Conservation (phyloP, 306 rosid genomes). For the Vicia faba region DNA sequence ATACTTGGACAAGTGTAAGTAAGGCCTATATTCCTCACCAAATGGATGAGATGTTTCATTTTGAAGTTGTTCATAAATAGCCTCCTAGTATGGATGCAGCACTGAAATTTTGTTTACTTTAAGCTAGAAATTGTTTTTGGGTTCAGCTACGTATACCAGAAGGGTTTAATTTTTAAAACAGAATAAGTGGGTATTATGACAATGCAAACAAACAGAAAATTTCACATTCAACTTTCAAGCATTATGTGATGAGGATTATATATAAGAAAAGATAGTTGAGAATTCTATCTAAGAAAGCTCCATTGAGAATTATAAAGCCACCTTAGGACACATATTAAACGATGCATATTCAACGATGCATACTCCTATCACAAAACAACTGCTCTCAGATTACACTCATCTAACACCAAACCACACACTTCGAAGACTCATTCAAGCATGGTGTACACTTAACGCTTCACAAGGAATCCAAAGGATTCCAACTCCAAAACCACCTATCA, state of each 20-base stretch:
- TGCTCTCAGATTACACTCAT: conserved; percentile 49
- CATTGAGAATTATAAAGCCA: too few species aligned
- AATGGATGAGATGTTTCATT: conserved; percentile 3
- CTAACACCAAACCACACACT: conserved; percentile 89
- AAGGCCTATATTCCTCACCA: conserved; percentile 1
- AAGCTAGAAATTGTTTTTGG: not conserved
- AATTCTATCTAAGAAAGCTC: too few species aligned
- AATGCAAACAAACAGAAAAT: not conserved
- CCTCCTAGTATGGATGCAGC: not conserved
- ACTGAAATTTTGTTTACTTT: not conserved
- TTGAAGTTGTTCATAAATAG: not conserved
- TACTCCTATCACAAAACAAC: conserved; percentile 68
- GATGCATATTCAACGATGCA: too few species aligned
- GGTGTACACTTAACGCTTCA: conserved; percentile 90
- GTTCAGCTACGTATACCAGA: not conserved
- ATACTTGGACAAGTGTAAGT: conserved; percentile 62
- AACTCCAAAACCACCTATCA: conserved; percentile 87
- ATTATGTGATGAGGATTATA: not conserved
- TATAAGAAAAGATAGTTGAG: too few species aligned
- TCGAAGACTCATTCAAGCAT: conserved; percentile 76
- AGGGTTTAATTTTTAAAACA: not conserved
- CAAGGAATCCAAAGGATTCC: conserved; percentile 80
- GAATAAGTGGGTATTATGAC: not conserved
- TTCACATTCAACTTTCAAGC: conserved; percentile 3
- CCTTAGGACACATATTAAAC: too few species aligned